A percentile compares a stretch with the other conserved stretches of the same genome.
These are phyloP conservation scores for Alternaria ethzedia DNA, from an alignment of 2,329 filamentous ascomycete genomes.

Conservation along the genomic window DNA sequence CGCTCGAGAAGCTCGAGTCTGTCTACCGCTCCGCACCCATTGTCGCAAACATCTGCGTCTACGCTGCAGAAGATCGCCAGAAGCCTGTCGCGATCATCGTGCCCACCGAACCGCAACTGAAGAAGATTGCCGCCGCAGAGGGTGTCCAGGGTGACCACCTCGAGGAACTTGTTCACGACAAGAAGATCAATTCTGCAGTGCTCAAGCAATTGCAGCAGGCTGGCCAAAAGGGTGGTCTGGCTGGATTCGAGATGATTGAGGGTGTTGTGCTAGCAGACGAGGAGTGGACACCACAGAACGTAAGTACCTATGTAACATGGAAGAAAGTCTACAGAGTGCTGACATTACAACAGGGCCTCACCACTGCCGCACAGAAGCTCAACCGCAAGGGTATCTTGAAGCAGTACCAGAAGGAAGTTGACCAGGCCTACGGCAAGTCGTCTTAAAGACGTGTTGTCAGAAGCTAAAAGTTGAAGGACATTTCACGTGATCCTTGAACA, in stretches of 20 bases:
- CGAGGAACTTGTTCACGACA: slow-evolving; percentile 71
- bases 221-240: slow-evolving; percentile 70
- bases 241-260: slow-evolving; percentile 74
- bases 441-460: not conserved
- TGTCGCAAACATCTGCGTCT: slow-evolving; percentile 86
- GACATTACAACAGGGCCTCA: slow-evolving; percentile 50
- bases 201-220: slow-evolving; percentile 72
- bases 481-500: not conserved
- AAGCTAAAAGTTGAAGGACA: not conserved
- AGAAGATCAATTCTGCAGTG: slow-evolving; percentile 68
- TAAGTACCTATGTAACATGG: slow-evolving; percentile 57
- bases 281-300: slow-evolving; percentile 85
- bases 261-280: slow-evolving; percentile 81
- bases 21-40: slow-evolving; percentile 82
- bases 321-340: slow-evolving; percentile 11
- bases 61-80: slow-evolving; percentile 75
- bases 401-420: slow-evolving; percentile 59
- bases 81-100: slow-evolving; percentile 85
- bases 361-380: slow-evolving; percentile 61
- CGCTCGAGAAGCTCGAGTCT: slow-evolving; percentile 91
- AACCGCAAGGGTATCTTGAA: slow-evolving; percentile 58
- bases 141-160: slow-evolving; percentile 69
- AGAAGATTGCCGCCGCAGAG: slow-evolving; percentile 61
- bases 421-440: slow-evolving; percentile 51
- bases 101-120: slow-evolving; percentile 62